These are phyloP conservation scores for Scheffersomyces lignosus DNA, from an alignment of 805 yeast genomes.

Conservation along the genomic window DNA sequence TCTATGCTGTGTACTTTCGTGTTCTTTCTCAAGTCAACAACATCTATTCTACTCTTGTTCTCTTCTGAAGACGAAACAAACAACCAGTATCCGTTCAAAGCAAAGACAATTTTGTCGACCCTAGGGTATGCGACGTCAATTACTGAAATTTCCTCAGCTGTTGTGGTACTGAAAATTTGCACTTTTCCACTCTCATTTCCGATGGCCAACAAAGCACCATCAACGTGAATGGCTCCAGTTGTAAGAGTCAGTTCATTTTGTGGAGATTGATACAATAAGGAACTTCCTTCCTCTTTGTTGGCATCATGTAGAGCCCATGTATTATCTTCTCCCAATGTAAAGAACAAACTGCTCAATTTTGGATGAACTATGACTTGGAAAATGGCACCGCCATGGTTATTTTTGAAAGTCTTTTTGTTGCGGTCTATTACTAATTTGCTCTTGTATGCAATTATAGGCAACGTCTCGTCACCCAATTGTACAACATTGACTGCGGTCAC, in stretches of 20 bases:
- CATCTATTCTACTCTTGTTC: slow-evolving; percentile 25
- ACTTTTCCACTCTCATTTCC: slow-evolving; percentile 35
- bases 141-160: slow-evolving; percentile 35
- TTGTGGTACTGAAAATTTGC: slow-evolving; percentile 39
- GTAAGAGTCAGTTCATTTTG: slow-evolving; percentile 6
- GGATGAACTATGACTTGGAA: slow-evolving; percentile 35
- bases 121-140: slow-evolving; percentile 20
- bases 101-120: slow-evolving; percentile 47
- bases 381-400: slow-evolving; percentile 10
- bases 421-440: slow-evolving; percentile 15
- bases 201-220: slow-evolving; percentile 46
- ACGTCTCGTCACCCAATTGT: slow-evolving; percentile 7
- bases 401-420: slow-evolving; percentile 2
- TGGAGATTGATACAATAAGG: slow-evolving; percentile 3
- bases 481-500: slow-evolving; percentile 13
- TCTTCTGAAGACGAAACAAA: slow-evolving; percentile 29
- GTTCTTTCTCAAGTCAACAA: slow-evolving; percentile 53
- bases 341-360: slow-evolving; percentile 22
- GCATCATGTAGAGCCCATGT: slow-evolving; percentile 20
- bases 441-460: slow-evolving; percentile 20
- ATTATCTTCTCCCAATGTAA: slow-evolving; percentile 24
- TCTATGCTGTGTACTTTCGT: slow-evolving; percentile 25
- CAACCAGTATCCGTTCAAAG: slow-evolving; percentile 67
- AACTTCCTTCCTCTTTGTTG: not conserved
- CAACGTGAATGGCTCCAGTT: slow-evolving; percentile 43